These are phyloP conservation scores for Potentilla sterilis DNA, from an alignment of 306 rosid genomes.

Conservation along the genomic window DNA sequence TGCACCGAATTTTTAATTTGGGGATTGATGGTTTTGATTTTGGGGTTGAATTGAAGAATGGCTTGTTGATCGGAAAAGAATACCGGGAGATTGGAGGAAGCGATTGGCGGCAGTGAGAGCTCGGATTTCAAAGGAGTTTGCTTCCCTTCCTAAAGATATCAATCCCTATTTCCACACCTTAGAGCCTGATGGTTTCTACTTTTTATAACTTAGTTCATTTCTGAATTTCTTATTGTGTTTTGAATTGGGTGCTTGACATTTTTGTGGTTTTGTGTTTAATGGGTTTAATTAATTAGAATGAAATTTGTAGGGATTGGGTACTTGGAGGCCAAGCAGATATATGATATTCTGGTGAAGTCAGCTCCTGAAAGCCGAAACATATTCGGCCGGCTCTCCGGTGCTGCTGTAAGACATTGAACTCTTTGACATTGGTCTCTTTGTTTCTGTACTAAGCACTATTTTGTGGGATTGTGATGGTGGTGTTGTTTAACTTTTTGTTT, in stretches of 20 bases:
- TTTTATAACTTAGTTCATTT: not conserved
- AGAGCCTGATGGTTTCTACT: constrained; percentile 59
- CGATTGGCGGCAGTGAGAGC: constrained; percentile 63
- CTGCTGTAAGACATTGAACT: constrained; percentile 56
- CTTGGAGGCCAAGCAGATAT: constrained; percentile 74
- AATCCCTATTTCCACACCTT: constrained; percentile 72
- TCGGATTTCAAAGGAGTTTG: constrained; percentile 70
- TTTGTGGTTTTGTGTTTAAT: not conserved
- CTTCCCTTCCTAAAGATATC: constrained; percentile 70
- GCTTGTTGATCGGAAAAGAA: constrained; percentile 89
- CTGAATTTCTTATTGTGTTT: not conserved
- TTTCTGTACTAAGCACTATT: not conserved
- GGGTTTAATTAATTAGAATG: constrained; percentile 12
- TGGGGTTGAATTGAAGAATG: constrained; percentile 55
- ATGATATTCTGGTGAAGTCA: constrained; percentile 67
- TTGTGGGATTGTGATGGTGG: not conserved
- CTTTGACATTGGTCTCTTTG: constrained; percentile 24
- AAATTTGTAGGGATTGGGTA: constrained; percentile 65
- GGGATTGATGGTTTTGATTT: not conserved
- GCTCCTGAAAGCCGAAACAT: constrained; percentile 82
- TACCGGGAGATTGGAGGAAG: constrained; percentile 88
- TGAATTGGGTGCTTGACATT: too few species aligned
- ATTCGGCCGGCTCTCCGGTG: constrained; percentile 85
- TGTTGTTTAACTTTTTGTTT: not conserved
- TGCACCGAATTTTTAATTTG: not conserved